Evolutionary conservation across 2,329 filamentous ascomycete species (phyloP).

Genomic region (Trichoderma asperellum): DNA sequence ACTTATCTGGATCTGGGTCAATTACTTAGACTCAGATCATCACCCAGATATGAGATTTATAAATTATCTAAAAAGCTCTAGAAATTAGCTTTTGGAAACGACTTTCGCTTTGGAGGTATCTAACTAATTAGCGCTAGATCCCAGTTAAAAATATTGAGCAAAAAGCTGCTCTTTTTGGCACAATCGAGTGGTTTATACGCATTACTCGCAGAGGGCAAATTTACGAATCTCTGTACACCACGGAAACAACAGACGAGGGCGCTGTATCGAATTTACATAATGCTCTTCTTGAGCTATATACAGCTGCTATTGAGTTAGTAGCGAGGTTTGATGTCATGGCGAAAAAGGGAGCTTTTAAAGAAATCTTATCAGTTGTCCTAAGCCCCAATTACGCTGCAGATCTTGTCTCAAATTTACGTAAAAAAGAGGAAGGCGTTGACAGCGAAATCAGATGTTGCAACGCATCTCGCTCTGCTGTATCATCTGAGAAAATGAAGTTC

Average conservation of each 20-base stretch:
- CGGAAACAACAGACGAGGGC: not conserved
- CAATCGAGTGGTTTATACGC: slow-evolving; percentile 2
- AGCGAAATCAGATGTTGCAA: not conserved
- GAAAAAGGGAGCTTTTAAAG: not conserved
- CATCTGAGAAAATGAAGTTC: not conserved
- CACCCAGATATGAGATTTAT: too few species aligned
- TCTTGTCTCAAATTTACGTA: not conserved
- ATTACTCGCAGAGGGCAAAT: slow-evolving; percentile 20
- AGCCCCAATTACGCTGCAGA: not conserved
- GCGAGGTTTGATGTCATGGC: not conserved
- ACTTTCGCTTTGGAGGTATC: too few species aligned
- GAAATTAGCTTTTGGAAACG: too few species aligned
- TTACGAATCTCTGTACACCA: not conserved
- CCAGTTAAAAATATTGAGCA: not conserved
- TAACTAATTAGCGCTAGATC: not conserved
- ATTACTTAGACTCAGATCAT: too few species aligned
- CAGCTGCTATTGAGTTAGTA: not conserved
- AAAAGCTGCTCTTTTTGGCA: slow-evolving; percentile 7
- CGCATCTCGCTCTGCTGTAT: not conserved
- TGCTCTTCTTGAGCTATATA: not conserved
- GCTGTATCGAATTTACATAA: not conserved
- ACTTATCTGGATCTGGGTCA: too few species aligned
- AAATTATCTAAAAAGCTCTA: too few species aligned
- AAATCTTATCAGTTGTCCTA: not conserved
- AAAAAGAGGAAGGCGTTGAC: not conserved